Evolutionary conservation across 306 rosid genomes (phyloP).

Genomic region (Quercus rubra): DNA sequence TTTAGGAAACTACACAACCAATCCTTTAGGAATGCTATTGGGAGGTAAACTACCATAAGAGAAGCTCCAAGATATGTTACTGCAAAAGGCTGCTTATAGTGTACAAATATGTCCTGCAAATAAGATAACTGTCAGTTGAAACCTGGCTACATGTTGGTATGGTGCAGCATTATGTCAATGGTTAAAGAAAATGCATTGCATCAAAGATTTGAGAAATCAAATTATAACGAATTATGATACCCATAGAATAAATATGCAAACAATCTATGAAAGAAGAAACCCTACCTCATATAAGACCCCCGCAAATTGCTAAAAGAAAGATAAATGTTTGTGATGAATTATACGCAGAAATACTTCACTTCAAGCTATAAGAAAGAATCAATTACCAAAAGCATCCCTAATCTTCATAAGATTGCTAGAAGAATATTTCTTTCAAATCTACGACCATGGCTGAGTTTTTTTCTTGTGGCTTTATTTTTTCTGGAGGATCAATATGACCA

Average conservation of each 20-base stretch:
- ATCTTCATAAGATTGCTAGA: not conserved
- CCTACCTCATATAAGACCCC: not conserved
- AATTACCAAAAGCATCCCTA: not conserved
- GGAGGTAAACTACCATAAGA: slow-evolving; percentile 97
- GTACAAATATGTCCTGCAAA: slow-evolving; percentile 68
- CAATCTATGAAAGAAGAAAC: slow-evolving; percentile 3
- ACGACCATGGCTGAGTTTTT: not conserved
- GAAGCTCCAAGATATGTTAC: slow-evolving; percentile 98
- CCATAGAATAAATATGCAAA: not conserved
- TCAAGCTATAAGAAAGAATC: slow-evolving; percentile 4
- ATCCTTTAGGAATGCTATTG: slow-evolving; percentile 90
- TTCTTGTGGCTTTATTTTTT: no score
- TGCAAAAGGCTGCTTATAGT: slow-evolving; percentile 96
- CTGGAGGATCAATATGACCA: no score
- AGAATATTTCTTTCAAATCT: not conserved
- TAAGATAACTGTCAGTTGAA: slow-evolving; percentile 27
- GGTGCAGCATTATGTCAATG: slow-evolving; percentile 12
- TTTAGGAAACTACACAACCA: slow-evolving; percentile 62
- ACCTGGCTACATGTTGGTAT: slow-evolving; percentile 3
- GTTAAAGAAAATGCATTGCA: not conserved
- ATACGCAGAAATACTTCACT: not conserved
- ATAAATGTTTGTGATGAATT: not conserved
- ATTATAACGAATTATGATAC: not conserved
- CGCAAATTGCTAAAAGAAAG: not conserved
- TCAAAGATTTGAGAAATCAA: slow-evolving; percentile 1